A percentile compares a stretch with the other conserved stretches of the same genome.
phyloP scores from a whole-genome alignment of 2,329 filamentous ascomycete species.

The Alternaria hordeiaustralica region DNA sequence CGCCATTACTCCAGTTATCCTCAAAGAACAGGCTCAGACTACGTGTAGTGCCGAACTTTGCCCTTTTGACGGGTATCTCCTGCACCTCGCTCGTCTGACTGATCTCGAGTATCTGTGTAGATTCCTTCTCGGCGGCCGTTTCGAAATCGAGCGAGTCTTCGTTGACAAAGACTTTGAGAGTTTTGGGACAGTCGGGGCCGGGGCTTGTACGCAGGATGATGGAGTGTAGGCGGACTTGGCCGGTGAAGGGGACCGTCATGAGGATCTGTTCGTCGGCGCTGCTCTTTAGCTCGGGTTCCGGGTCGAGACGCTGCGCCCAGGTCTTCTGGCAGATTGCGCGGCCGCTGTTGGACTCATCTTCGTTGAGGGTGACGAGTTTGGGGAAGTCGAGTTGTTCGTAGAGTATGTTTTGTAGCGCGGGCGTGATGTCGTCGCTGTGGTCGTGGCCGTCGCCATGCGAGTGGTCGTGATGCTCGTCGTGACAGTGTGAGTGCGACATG shows the following conservation, averaged over 20 bases:
- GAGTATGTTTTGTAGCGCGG: conserved; percentile 86
- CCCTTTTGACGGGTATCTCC: conserved; percentile 86
- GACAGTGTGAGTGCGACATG: conserved; percentile 17
- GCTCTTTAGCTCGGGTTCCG: conserved; percentile 78
- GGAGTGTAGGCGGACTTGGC: conserved; percentile 89
- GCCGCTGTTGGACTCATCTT: conserved; percentile 71
- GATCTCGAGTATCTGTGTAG: conserved; percentile 79
- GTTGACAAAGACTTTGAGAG: conserved; percentile 88
- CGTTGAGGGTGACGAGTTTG: conserved; percentile 83
- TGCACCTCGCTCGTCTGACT: conserved; percentile 81
- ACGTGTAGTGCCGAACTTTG: conserved; percentile 85
- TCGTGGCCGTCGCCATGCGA: conserved; percentile 65
- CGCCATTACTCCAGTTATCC: conserved; percentile 81
- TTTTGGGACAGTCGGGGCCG: conserved; percentile 74
- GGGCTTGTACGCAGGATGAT: conserved; percentile 83
- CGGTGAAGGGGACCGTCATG: conserved; percentile 91
- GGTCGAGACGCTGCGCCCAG: conserved; percentile 79
- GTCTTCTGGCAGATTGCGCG: conserved; percentile 84
- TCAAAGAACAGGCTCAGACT: conserved; percentile 85
- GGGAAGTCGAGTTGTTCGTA: conserved; percentile 94
- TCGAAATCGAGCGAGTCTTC: conserved; percentile 81
- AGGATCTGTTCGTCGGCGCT: conserved; percentile 93
- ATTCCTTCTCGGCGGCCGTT: conserved; percentile 70
- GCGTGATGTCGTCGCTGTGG: conserved; percentile 90
- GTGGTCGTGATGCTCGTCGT: conserved; percentile 41